phyloP scores from a whole-genome alignment of 1,284 basidiomycete species.

The Ceratobasidium sp. region DNA sequence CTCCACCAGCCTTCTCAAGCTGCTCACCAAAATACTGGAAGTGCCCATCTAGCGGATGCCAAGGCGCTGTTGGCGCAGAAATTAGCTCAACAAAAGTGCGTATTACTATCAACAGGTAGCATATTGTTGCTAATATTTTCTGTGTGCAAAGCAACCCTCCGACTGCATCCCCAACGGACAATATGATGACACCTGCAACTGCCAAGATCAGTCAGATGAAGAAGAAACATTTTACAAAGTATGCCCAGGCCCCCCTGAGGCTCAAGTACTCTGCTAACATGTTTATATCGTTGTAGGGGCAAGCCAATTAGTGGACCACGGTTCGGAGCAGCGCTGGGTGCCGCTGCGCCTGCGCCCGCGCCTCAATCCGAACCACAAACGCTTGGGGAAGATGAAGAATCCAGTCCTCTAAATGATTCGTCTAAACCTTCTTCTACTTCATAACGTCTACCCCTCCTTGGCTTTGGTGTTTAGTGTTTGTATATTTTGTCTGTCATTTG shows the following conservation, averaged over 20 bases:
- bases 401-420: conserved; percentile 12
- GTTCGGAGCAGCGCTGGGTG: conserved; percentile 27
- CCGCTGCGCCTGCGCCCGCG: background rate
- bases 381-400: conserved; percentile 19
- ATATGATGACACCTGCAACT: conserved; percentile 90
- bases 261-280: background rate
- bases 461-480: background rate
- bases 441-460: background rate
- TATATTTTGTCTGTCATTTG: conserved; percentile 15
- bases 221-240: conserved; percentile 94
- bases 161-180: conserved; percentile 92
- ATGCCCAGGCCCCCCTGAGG: conserved; percentile 55
- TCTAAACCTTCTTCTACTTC: conserved; percentile 5
- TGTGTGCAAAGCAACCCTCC: conserved; percentile 75
- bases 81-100: conserved; percentile 86
- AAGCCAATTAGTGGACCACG: conserved; percentile 44
- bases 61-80: conserved; percentile 91
- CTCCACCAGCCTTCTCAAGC: conserved; percentile 67
- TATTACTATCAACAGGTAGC: conserved; percentile 49
- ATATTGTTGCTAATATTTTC: conserved; percentile 22
- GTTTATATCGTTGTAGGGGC: conserved; percentile 14
- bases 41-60: conserved; percentile 63
- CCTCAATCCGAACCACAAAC: conserved; percentile 30
- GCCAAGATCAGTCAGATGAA: conserved; percentile 90
- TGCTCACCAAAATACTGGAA: conserved; percentile 77